Evolutionary conservation across 2,329 filamentous ascomycete species (phyloP), one percentile per base, ranked within the genome.

Genomic region (Thielaviopsis euricoi): DNA sequence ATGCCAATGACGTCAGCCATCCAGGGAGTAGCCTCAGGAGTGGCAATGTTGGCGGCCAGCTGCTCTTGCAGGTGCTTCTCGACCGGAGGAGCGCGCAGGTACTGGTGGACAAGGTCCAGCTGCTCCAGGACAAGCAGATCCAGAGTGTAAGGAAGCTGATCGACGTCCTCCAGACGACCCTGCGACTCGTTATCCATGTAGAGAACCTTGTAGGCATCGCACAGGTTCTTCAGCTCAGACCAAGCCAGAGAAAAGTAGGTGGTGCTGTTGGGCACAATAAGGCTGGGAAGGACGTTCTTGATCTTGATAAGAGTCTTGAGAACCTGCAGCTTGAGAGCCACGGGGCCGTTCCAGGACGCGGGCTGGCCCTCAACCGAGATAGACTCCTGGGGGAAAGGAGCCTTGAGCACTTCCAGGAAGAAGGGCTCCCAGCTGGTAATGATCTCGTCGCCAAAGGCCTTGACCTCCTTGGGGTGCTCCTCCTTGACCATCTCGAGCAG

Each of bases 401-500:
- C 76, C 71, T 93, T 89, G 68, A 97, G 75, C 9, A 86, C 81
- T 46, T 80, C 78, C 63, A 89, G 77, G 73, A 97, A 93, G 74
- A 95, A 95, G 4, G 90, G 88, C 62, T 87, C 84, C 93, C 93
- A 98, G 55, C 81, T 80, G 64, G 77, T 78, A 53, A 97, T 76
- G 0, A 89, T 82, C 66, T 95, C 86, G 61, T 95, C 88, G 56
- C 91, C 89, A 68, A 98, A 98, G 1, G 77, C 78, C 70, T 88
- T 93, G 61, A 97, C 89, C 58, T 87, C 87, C 59, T 79, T 78
- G 66, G 87, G 87, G 71, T 97, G 87, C 64, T 95, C 88, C 64
- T 95, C 90, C 76, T 95, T 86, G 63, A 97, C 87, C 81, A 96
- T 95, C 71, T 97, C 89, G 73, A 98, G 81, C 58, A 93, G 87